Base-by-base conservation (phyloP, 2,329 filamentous ascomycete genomes). In the Xylariaceae sp. region DNA sequence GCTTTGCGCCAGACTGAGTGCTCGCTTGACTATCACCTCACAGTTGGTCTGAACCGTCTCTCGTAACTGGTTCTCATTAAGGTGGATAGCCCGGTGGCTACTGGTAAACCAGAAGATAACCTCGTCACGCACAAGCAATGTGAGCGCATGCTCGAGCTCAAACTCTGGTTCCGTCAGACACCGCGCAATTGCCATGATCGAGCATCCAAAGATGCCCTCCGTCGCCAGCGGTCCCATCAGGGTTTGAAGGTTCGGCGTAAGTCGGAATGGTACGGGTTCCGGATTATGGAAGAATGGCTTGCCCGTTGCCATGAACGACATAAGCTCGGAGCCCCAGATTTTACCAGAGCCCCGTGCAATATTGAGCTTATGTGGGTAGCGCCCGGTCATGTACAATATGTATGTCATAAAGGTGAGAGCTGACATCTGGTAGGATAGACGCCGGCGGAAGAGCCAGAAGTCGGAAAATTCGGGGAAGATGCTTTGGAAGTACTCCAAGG, bases 361-460 rank as follows among this genome's bases (percentile, higher is more conserved):
- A 68, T 87, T 86, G 66, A 97, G 85, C 76, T 98, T 98, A 67
- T 91, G 89, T 5, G 93, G 94, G 67, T 93, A 95, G 22, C 93
- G 87, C 65, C 89, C 89, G 64, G 92, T 89, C 83, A 98, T 97
- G 71, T 92, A 92, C 72, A 99, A 85, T 48, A 96, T 86, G 64
- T 97, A 98, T 4, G 93, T 97, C 86, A 98, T 95, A 71, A 98
- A 98, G 1, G 93, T 95, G 53, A 97, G 78, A 2, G 91, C 83
- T 17, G 93, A 92, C 50, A 95, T 84, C 69, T 98, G 93, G 73
- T 97, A 96, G 19, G 89, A 87, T 70, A 98, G 95, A 55, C 95
- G 91, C 48, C 91, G 85, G 48, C 93, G 87, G 88, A 99, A 99
- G 47, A 98, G 80, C 90, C 92, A 98, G 75, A 97, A 96, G 60